Base-by-base conservation (phyloP, 306 rosid species). In the Amphicarpaea edgeworthii region DNA sequence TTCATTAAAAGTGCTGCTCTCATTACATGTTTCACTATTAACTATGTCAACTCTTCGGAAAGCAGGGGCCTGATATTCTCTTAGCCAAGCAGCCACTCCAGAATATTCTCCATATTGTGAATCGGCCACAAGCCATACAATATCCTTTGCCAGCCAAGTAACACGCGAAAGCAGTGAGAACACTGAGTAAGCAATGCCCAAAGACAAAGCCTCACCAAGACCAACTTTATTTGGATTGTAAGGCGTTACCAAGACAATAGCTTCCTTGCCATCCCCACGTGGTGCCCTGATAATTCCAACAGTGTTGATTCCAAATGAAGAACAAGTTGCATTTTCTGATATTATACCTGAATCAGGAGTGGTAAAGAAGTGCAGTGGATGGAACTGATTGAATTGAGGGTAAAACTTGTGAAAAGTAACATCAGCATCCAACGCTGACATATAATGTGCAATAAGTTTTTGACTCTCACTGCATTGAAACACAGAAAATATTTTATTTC, bases 241-340 rank as follows among this genome's bases (percentile, higher is more conserved):
- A 73, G 96, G 97, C 0, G 98, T 95, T 54, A 95, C 98, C 76
- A 95, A 83, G 75, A 95, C 96, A 77, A 92, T 92, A 59, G 97
- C 91, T 92, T 95, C 98, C 82, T 92, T 95, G 68, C 98, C 98
- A 87, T 95, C 98, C 70, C 96, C 97, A 5, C 90, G 93, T 1
- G 97, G 92, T 20, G 98, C 98, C 86, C 97, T 87, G 66, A 92
- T 84, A 75, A 95, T 95, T 70, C 98, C 98, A 85, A 88, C 81
- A 50, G 90, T 85, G 86, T 90, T 90, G 38, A 86, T 76, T 51
- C 97, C 97, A 16, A 76, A 75, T 15, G 85, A 84, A 54, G 90
- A 83, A 81, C 97, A 92, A 59, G 90, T 89, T 26, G 79, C 55
- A 43, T 90, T 92, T 82, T 81, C 85, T 79, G 75, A 68, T n/a